A percentile compares a stretch with the other conserved stretches of the same genome.
Evolutionary conservation across 371 early-diverging fungal species (phyloP).

Genomic region (Mortierella sp.): DNA sequence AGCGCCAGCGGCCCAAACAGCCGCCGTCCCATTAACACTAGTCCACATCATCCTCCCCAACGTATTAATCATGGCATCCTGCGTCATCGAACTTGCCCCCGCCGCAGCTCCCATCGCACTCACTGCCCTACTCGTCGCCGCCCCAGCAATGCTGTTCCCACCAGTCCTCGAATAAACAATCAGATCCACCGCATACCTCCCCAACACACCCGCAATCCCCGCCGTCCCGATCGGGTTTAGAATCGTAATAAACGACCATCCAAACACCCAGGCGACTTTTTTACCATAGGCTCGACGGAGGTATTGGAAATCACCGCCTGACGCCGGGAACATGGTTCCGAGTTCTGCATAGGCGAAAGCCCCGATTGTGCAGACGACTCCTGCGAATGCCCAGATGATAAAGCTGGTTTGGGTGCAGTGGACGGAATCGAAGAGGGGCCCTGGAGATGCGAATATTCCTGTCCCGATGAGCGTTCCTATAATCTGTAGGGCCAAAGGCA

Average conservation of each 20-base stretch:
- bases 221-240: conserved; percentile 55
- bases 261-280: conserved; percentile 46
- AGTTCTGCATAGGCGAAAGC: conserved; percentile 55
- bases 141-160: conserved; percentile 28
- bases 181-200: conserved; percentile 51
- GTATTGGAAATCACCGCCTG: conserved; percentile 54
- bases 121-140: neutral
- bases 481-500: conserved; percentile 30
- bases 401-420: conserved; percentile 50
- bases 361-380: conserved; percentile 45
- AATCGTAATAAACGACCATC: conserved; percentile 55
- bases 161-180: conserved; percentile 42
- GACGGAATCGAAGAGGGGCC: conserved; percentile 53
- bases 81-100: neutral
- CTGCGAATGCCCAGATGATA: conserved; percentile 59
- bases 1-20: neutral
- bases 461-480: conserved; percentile 56
- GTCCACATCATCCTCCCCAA: neutral
- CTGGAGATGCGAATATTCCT: conserved; percentile 58
- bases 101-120: neutral
- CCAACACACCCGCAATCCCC: conserved; percentile 51
- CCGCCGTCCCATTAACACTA: neutral
- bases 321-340: conserved; percentile 57
- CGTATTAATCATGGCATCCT: neutral
- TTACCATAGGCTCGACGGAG: conserved; percentile 48